Percentiles rank a stretch among this genome's conserved stretches.
Evolutionary conservation across 1,139 yeast species (phyloP).

Genomic region (Hyphopichia buzzinii): DNA sequence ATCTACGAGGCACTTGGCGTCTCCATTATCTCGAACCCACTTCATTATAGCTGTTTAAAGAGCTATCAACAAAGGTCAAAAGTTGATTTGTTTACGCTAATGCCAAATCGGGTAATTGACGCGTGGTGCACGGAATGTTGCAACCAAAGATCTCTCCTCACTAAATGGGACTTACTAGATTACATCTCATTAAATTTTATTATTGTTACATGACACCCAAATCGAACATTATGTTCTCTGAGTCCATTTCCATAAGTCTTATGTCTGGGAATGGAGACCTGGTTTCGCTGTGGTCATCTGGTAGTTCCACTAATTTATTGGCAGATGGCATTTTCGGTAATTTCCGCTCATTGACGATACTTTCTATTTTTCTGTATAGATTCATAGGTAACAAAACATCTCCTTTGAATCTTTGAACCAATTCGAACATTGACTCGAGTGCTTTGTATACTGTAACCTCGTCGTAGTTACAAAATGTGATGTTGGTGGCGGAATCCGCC

Average conservation of each 20-base stretch:
- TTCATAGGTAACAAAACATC: conserved; percentile 8
- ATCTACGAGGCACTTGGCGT: too few relatives aligned
- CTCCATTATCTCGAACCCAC: too few relatives aligned
- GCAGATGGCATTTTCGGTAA: background rate
- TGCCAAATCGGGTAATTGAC: background rate
- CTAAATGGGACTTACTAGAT: too few relatives aligned
- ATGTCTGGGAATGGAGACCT: background rate
- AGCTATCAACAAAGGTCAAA: too few relatives aligned
- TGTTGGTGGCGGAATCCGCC: conserved; percentile 5
- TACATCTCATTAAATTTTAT: too few relatives aligned
- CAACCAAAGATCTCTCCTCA: too few relatives aligned
- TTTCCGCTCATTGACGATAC: background rate
- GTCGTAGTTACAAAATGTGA: conserved; percentile 8
- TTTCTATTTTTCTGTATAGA: conserved; percentile 8
- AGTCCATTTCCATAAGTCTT: background rate
- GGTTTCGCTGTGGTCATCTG: background rate
- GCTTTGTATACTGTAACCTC: conserved; percentile 5
- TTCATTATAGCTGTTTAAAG: too few relatives aligned
- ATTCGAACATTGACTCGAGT: conserved; percentile 6
- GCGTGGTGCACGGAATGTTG: too few relatives aligned
- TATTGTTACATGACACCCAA: background rate
- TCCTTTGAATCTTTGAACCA: conserved; percentile 9
- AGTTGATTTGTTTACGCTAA: background rate
- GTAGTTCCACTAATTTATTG: background rate
- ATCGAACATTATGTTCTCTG: background rate